Conservation (phyloP, 495 filamentous ascomycete genomes). For the Aspergillus kassunensis region DNA sequence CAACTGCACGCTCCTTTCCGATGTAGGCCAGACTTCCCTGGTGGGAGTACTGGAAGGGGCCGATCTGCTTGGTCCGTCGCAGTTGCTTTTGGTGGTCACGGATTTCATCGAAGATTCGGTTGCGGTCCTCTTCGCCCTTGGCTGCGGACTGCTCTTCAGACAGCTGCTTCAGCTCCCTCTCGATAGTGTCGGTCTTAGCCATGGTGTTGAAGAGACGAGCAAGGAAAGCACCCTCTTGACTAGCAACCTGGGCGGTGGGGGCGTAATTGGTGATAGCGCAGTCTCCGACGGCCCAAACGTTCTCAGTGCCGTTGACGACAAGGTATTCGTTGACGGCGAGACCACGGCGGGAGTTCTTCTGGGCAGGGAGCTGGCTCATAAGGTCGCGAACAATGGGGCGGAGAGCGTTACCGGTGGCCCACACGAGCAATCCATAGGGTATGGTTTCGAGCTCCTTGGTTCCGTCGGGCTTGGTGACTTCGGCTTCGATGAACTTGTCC, state of each 20-base stretch:
- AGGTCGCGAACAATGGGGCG: conserved; percentile 85
- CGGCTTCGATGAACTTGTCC: conserved; percentile 90
- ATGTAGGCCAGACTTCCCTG: conserved; percentile 97
- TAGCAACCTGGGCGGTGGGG: conserved; percentile 92
- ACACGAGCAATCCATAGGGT: conserved; percentile 94
- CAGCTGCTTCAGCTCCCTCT: conserved; percentile 61
- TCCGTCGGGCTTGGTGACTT: conserved; percentile 80
- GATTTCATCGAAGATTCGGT: conserved; percentile 63
- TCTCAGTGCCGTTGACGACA: conserved; percentile 92
- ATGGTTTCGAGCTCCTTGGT: conserved; percentile 74
- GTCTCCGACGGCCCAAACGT: conserved; percentile 90
- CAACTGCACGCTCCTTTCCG: conserved; percentile 94
- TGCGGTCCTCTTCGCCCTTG: conserved; percentile 52
- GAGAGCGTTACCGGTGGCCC: conserved; percentile 96
- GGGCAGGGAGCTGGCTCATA: conserved; percentile 86
- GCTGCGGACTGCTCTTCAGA: conserved; percentile 62
- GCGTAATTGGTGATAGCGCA: conserved; percentile 96
- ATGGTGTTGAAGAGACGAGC: conserved; percentile 97
- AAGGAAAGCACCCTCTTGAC: conserved; percentile 94
- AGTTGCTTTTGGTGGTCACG: conserved; percentile 80
- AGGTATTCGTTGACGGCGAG: conserved; percentile 97
- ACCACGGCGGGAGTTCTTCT: conserved; percentile 91
- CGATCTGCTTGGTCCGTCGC: conserved; percentile 84
- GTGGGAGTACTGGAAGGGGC: conserved; percentile 96
- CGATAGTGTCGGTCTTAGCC: conserved; percentile 81